Percentiles rank a stretch among this genome's conserved stretches.
Evolutionary conservation across 2,329 filamentous ascomycete genomes (phyloP).

Genomic region (Alternaria sp.): DNA sequence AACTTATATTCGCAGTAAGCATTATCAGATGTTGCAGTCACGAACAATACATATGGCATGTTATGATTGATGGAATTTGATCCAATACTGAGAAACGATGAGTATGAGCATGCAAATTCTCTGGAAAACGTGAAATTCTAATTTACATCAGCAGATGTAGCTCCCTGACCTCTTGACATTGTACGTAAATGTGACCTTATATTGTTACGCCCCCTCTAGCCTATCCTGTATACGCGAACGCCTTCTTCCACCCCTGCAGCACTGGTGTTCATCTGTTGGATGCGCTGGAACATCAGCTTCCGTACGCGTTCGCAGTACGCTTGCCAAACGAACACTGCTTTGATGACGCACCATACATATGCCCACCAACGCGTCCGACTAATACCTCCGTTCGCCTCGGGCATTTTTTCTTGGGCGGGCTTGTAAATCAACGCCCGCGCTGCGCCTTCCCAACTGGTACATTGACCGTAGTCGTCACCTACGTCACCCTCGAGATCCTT

Average conservation of each 20-base stretch:
- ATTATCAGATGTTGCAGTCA: background rate
- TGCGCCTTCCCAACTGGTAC: background rate
- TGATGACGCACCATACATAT: slow-evolving; percentile 6
- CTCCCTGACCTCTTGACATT: background rate
- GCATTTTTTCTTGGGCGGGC: background rate
- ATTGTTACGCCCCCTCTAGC: background rate
- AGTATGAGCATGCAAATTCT: background rate
- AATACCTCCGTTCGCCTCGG: slow-evolving; percentile 1
- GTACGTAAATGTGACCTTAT: background rate
- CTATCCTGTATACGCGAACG: background rate
- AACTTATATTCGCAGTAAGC: background rate
- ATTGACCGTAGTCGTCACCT: background rate
- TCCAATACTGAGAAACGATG: background rate
- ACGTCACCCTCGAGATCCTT: background rate
- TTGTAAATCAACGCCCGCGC: background rate
- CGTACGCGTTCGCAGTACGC: slow-evolving; percentile 6
- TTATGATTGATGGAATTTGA: background rate
- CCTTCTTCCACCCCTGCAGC: background rate
- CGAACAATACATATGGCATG: background rate
- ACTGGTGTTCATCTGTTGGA: background rate
- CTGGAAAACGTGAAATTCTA: background rate
- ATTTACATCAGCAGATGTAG: background rate
- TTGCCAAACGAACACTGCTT: slow-evolving; percentile 9
- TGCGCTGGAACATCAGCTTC: background rate
- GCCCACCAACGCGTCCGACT: background rate